These are phyloP conservation scores for Conringia planisiliqua DNA, from an alignment of 345 rosid genomes.

Conservation along the genomic window DNA sequence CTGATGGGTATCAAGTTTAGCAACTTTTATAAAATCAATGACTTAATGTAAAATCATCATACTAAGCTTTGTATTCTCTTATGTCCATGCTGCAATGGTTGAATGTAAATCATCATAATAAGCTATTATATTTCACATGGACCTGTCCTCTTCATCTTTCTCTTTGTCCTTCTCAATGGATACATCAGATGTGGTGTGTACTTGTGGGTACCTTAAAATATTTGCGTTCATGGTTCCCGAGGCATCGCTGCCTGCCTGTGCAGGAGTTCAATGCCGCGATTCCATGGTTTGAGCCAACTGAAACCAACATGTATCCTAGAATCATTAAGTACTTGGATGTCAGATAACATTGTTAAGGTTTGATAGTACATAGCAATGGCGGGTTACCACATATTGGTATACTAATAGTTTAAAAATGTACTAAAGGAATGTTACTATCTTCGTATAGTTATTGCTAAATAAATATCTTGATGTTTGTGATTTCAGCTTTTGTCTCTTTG, in stretches of 20 bases:
- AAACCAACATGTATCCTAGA: conserved; percentile 40
- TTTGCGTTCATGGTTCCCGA: conserved; percentile 36
- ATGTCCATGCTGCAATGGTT: conserved; percentile 20
- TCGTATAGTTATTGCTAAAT: conserved; percentile 26
- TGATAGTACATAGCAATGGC: conserved; percentile 18
- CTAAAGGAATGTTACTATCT: conserved; percentile 26
- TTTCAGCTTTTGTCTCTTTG: conserved; percentile 41
- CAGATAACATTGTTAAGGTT: conserved; percentile 40
- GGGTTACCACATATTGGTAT: conserved; percentile 32
- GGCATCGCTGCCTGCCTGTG: conserved; percentile 28
- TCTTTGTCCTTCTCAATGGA: conserved; percentile 45
- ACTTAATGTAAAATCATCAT: background rate
- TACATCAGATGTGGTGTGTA: conserved; percentile 37
- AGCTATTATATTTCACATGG: conserved; percentile 48
- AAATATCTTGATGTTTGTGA: conserved; percentile 36
- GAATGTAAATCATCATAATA: conserved; percentile 2
- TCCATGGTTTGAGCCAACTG: conserved; percentile 54
- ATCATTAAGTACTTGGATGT: conserved; percentile 25
- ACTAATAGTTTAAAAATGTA: conserved; percentile 24
- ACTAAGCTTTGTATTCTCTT: conserved; percentile 29
- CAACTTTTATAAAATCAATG: conserved; percentile 15
- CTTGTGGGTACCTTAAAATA: conserved; percentile 36
- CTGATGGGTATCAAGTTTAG: conserved; percentile 11
- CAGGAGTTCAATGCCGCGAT: conserved; percentile 52
- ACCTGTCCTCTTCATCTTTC: conserved; percentile 38